Base-by-base conservation (phyloP, 2,329 filamentous ascomycete genomes). In the Blumeria graminis region DNA sequence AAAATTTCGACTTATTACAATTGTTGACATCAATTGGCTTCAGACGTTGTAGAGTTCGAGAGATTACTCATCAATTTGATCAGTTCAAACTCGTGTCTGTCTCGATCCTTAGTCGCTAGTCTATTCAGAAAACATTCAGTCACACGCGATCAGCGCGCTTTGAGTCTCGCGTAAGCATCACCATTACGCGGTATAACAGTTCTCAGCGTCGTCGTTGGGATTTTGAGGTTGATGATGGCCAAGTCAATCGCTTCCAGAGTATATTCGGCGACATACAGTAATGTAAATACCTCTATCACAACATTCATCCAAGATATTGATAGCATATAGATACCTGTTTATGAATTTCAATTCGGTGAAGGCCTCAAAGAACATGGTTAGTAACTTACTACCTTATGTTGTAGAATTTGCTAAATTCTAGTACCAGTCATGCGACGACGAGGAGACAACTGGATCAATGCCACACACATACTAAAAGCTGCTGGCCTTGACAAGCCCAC, bases 401-500 rank as follows among this genome's bases (percentile, higher is more conserved):
- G 14, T 41, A 16, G n/a, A 35, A 11, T 14, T n/a, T 16, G 35
- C 57, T 61, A 35, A 61, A 55, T 33, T n/a, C 11, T 56, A n/a
- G 14, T 16, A 61, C 16, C 55, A 66, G 65, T 96, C 61, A 98
- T 98, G 92, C 84, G 92, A 68, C 80, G 92, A 55, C 81, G 90
- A 58, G 78, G 81, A 56, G 92, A 98, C 69, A 81, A 96, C 70
- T 98, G 90, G 88, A 92, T 98, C 71, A 98, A 98, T 74, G 92
- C 92, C n/a, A 98, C 92, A 56, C 92, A 98, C 67, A 96, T 98
- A 58, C 73, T 98, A 53, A 98, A 98, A 67, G 87, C 93, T 43
- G 92, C 92, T 60, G 90, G 90, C 57, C 94, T 94, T 66, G 92
- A 98, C 70, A 98, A 98, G 70, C 92, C 92, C 2, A 87, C 90